phyloP scores from a whole-genome alignment of 805 yeast genomes.

The Schwanniomyces occidentalis region DNA sequence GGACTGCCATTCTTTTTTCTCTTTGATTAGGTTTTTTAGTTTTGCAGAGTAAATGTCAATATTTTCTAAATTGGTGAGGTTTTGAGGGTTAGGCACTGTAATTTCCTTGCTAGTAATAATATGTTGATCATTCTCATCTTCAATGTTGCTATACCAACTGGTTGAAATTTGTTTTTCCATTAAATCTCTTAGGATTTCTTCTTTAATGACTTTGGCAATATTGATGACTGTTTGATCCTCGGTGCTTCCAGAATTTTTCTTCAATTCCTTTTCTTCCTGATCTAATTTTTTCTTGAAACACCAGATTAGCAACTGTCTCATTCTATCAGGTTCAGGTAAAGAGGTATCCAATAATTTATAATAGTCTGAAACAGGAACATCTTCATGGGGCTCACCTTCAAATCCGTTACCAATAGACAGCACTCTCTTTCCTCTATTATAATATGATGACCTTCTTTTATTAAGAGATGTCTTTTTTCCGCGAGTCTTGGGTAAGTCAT shows the following conservation, averaged over 20 bases:
- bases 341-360: slow-evolving; percentile 62
- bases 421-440: slow-evolving; percentile 66
- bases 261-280: slow-evolving; percentile 20
- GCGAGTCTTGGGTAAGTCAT: not conserved
- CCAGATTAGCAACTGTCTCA: slow-evolving; percentile 72
- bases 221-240: slow-evolving; percentile 46
- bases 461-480: slow-evolving; percentile 9
- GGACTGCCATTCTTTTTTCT: slow-evolving; percentile 49
- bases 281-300: slow-evolving; percentile 53
- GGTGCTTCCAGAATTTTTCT: slow-evolving; percentile 17
- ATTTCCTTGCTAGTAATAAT: slow-evolving; percentile 25
- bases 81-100: slow-evolving; percentile 60
- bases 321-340: slow-evolving; percentile 69
- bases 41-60: slow-evolving; percentile 47
- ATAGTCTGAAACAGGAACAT: slow-evolving; percentile 53
- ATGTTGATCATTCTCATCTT: slow-evolving; percentile 19
- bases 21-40: slow-evolving; percentile 43
- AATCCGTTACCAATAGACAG: slow-evolving; percentile 77
- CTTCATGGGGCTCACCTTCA: slow-evolving; percentile 64
- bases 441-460: slow-evolving; percentile 51
- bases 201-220: slow-evolving; percentile 64
- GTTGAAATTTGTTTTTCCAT: slow-evolving; percentile 59
- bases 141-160: slow-evolving; percentile 62
- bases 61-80: slow-evolving; percentile 50
- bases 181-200: slow-evolving; percentile 60